phyloP scores from a whole-genome alignment of 306 rosid species.

The Myrica gale region DNA sequence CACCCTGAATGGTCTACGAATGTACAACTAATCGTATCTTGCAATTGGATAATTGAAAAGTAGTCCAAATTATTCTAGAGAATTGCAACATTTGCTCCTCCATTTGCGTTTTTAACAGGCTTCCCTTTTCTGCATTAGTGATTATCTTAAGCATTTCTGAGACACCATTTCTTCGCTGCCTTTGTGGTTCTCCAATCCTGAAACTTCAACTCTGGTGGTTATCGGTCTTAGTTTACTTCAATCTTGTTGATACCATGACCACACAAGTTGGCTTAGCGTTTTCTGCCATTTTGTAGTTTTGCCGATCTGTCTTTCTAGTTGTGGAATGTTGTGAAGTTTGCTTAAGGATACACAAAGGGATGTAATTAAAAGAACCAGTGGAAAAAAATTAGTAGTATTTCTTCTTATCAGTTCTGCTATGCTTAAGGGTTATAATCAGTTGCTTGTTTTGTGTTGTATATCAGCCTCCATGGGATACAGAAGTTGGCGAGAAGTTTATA shows the following conservation, averaged over 20 bases:
- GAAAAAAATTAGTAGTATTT: background rate
- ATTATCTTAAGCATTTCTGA: background rate
- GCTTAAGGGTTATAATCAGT: constrained; percentile 18
- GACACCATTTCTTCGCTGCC: background rate
- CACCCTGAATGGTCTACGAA: background rate
- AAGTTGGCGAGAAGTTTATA: constrained; percentile 67
- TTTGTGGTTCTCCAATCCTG: constrained; percentile 2
- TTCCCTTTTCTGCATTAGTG: background rate
- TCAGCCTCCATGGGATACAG: constrained; percentile 95
- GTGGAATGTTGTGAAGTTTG: background rate
- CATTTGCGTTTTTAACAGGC: background rate
- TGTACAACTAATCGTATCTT: background rate
- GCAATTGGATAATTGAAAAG: background rate
- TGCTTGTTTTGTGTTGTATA: constrained; percentile 29
- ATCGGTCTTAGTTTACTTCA: background rate
- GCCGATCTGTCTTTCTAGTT: background rate
- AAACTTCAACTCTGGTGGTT: background rate
- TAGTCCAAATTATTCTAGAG: background rate
- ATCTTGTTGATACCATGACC: background rate
- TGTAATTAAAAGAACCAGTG: background rate
- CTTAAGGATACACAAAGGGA: background rate
- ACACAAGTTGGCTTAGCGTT: background rate
- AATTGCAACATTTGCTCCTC: constrained; percentile 1
- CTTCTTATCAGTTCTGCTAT: background rate
- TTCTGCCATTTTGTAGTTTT: background rate